Conservation (phyloP, 768 basidiomycete genomes). For the Phanerodontia chrysosporium region DNA sequence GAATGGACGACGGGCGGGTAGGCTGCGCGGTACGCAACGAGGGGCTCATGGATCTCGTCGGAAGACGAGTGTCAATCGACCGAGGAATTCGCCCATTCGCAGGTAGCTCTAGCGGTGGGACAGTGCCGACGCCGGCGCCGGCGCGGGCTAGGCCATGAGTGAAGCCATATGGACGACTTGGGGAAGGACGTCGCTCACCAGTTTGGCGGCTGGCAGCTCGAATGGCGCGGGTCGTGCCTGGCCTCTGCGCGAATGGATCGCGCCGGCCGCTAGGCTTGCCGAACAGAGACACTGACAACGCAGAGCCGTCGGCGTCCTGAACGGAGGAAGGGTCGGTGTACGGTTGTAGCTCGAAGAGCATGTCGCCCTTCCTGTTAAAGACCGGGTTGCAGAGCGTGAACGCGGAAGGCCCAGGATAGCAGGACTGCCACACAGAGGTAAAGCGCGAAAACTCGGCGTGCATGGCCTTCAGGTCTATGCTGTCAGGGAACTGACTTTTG, state of each 20-base stretch:
- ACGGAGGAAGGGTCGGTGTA: neutral
- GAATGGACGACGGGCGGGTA: no score
- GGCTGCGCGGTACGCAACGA: no score
- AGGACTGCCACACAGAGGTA: slow-evolving; percentile 25
- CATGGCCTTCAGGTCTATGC: slow-evolving; percentile 19
- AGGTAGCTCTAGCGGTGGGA: neutral
- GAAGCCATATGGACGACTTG: neutral
- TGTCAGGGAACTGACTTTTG: slow-evolving; percentile 16
- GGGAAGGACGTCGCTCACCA: neutral
- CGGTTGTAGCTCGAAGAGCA: slow-evolving; percentile 26
- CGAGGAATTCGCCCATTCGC: neutral
- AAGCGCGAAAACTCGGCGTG: slow-evolving; percentile 22
- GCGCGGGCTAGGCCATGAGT: neutral
- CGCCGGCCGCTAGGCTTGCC: neutral
- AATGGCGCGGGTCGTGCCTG: neutral
- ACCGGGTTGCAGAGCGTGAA: slow-evolving; percentile 26
- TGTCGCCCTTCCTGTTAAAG: slow-evolving; percentile 27
- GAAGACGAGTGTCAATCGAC: neutral
- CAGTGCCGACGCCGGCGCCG: slow-evolving; percentile 12
- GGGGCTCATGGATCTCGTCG: neutral
- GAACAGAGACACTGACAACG: neutral
- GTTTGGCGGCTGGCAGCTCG: neutral
- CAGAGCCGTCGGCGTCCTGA: neutral
- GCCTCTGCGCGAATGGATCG: neutral
- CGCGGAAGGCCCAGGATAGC: slow-evolving; percentile 20